Conservation (phyloP, 1,284 basidiomycete genomes). For the Malassezia vespertilionis region DNA sequence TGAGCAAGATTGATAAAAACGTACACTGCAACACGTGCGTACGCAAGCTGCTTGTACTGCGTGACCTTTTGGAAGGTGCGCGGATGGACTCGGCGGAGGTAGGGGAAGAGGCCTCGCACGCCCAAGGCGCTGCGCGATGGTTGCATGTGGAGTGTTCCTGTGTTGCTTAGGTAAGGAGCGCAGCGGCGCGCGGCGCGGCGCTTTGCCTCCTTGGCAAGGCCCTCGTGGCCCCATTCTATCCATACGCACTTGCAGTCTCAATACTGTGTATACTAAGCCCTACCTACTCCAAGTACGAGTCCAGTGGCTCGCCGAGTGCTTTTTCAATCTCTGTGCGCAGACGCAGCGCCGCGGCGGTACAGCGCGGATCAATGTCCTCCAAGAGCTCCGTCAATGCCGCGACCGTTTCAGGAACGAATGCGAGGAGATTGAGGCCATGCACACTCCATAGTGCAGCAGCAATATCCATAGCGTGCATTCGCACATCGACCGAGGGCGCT, state of each 20-base stretch:
- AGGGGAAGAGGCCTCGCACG: conserved; percentile 11
- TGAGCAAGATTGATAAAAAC: background rate
- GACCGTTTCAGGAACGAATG: conserved; percentile 52
- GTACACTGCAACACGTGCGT: conserved; percentile 14
- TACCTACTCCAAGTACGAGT: conserved; percentile 44
- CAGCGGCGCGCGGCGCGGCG: no score
- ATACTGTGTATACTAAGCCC: no score
- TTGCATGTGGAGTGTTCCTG: no score
- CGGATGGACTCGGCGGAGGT: conserved; percentile 1
- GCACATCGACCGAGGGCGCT: conserved; percentile 2
- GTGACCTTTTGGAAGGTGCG: background rate
- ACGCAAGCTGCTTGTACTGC: background rate
- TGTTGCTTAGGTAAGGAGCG: no score
- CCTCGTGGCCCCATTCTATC: no score
- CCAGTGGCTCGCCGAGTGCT: conserved; percentile 48
- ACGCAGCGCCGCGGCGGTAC: conserved; percentile 48
- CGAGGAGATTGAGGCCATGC: conserved; percentile 54
- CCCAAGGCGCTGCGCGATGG: background rate
- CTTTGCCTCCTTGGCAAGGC: no score
- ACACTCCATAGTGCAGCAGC: conserved; percentile 63
- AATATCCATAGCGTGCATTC: conserved; percentile 59
- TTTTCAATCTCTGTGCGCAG: conserved; percentile 50
- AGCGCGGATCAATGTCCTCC: conserved; percentile 50
- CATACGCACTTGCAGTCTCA: no score
- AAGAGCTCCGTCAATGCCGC: conserved; percentile 52